Conservation (phyloP, 306 rosid species). For the Vicia faba region DNA sequence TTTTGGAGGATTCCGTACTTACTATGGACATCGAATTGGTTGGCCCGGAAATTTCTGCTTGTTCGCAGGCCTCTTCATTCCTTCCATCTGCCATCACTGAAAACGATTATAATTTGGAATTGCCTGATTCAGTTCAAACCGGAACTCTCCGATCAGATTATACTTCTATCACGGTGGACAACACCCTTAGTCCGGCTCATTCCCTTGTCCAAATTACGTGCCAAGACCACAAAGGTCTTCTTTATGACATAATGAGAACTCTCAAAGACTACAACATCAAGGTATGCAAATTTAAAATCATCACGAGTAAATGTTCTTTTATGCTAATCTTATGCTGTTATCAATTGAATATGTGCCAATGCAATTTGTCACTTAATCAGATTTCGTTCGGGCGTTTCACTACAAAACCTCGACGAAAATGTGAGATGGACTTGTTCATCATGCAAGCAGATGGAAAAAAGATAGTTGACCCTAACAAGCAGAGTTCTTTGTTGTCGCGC, state of each 20-base stretch:
- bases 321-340: constrained; percentile 6
- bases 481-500: constrained; percentile 64
- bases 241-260: constrained; percentile 96
- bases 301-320: background rate
- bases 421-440: constrained; percentile 91
- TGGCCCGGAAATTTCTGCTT: constrained; percentile 60
- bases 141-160: constrained; percentile 55
- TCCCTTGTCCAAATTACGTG: constrained; percentile 88
- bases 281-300: constrained; percentile 47
- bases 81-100: constrained; percentile 74
- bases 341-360: no score
- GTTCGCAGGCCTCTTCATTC: constrained; percentile 67
- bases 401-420: constrained; percentile 55
- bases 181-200: constrained; percentile 87
- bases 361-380: constrained; percentile 50
- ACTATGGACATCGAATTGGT: constrained; percentile 71
- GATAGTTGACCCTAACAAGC: constrained; percentile 80
- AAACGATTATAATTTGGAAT: constrained; percentile 50
- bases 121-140: constrained; percentile 44
- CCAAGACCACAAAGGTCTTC: constrained; percentile 95
- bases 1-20: constrained; percentile 59
- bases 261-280: constrained; percentile 84
- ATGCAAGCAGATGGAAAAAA: constrained; percentile 92
- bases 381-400: constrained; percentile 89
- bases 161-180: constrained; percentile 70